Percentiles rank a stretch among this genome's conserved stretches.
These are phyloP conservation scores for Cutaneotrichosporon dermatis DNA, from an alignment of 1,284 basidiomycete genomes.

Conservation along the genomic window DNA sequence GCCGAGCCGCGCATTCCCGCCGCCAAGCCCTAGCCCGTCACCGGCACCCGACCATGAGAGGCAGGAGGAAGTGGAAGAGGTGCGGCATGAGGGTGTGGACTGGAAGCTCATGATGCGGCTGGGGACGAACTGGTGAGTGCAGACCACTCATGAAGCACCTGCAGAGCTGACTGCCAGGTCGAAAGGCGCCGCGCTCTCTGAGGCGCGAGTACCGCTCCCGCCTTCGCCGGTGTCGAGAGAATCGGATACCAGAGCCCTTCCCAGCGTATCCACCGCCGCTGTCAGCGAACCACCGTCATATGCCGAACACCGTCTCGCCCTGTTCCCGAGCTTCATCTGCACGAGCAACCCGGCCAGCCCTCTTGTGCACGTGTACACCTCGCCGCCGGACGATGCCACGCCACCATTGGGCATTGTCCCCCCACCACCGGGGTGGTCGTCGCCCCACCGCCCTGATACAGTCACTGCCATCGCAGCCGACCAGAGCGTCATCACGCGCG, in stretches of 20 bases:
- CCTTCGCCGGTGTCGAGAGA: constrained; percentile 27
- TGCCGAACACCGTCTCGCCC: constrained; percentile 36
- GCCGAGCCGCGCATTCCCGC: constrained; percentile 44
- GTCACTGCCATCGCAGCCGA: constrained; percentile 45
- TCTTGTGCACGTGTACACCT: constrained; percentile 39
- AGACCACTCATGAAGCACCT: too few relatives aligned
- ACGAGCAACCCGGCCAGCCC: constrained; percentile 41
- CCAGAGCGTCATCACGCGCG: constrained; percentile 23
- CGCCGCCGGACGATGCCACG: constrained; percentile 6
- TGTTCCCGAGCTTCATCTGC: constrained; percentile 47
- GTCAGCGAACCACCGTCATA: neutral
- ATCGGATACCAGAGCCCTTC: neutral
- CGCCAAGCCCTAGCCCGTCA: constrained; percentile 29
- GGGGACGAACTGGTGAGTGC: constrained; percentile 46
- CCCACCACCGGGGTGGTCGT: constrained; percentile 48
- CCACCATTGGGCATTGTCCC: constrained; percentile 43
- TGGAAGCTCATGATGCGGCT: constrained; percentile 48
- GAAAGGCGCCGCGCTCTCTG: constrained; percentile 42
- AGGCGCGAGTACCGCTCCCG: constrained; percentile 34
- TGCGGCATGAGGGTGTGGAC: constrained; percentile 44
- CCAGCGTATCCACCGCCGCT: too few relatives aligned
- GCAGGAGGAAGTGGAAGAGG: constrained; percentile 1
- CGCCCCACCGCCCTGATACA: constrained; percentile 40
- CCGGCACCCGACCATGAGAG: constrained; percentile 23
- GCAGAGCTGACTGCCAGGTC: constrained; percentile 30